Evolutionary conservation across 2,329 filamentous ascomycete genomes (phyloP).

Genomic region (Geosmithia flava): DNA sequence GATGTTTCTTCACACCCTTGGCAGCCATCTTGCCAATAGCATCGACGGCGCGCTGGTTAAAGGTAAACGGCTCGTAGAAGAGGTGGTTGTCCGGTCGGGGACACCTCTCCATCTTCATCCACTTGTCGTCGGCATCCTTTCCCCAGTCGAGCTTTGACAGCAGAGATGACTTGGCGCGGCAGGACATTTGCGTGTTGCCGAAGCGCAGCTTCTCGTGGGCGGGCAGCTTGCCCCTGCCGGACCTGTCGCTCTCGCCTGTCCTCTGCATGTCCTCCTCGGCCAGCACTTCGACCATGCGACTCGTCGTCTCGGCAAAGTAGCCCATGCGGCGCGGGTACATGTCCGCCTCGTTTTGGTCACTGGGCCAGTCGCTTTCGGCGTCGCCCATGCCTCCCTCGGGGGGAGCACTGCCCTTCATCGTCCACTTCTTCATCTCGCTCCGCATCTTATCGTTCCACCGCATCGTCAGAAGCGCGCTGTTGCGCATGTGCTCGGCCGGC

Average conservation of each 20-base stretch:
- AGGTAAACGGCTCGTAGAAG: conserved; percentile 37
- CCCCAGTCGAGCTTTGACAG: background rate
- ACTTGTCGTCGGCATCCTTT: background rate
- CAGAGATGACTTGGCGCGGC: conserved; percentile 14
- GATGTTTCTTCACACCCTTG: conserved; percentile 8
- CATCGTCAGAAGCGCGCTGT: conserved; percentile 35
- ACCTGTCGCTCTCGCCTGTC: conserved; percentile 25
- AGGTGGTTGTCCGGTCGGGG: conserved; percentile 31
- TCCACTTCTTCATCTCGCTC: conserved; percentile 30
- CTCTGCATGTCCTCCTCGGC: conserved; percentile 33
- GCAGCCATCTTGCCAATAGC: conserved; percentile 8
- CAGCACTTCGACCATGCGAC: conserved; percentile 29
- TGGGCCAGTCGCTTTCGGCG: too few species aligned
- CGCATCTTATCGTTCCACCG: conserved; percentile 35
- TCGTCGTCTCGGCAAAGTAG: conserved; percentile 25
- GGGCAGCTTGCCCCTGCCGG: conserved; percentile 26
- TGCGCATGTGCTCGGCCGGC: conserved; percentile 38
- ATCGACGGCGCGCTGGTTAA: conserved; percentile 20
- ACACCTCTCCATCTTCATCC: conserved; percentile 17
- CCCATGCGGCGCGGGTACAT: conserved; percentile 26
- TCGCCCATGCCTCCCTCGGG: conserved; percentile 11
- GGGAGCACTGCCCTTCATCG: conserved; percentile 27
- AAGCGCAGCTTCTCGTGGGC: conserved; percentile 21
- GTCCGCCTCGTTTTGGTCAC: conserved; percentile 8
- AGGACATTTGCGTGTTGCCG: conserved; percentile 28